A percentile compares a stretch with the other conserved stretches of the same genome.
Evolutionary conservation across 345 rosid genomes (phyloP).

Genomic region (Carallia pectinifolia): DNA sequence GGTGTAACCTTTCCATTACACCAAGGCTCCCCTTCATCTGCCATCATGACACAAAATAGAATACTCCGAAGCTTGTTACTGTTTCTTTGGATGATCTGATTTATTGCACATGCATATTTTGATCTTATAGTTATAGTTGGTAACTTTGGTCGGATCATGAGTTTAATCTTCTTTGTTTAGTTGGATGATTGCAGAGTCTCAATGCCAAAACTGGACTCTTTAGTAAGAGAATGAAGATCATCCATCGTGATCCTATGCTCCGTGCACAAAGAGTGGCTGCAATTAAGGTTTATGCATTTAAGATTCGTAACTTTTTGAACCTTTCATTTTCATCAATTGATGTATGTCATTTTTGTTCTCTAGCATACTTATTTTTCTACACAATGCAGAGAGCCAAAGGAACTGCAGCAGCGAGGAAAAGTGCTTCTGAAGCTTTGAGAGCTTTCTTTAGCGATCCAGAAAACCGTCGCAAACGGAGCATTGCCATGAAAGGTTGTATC

Average conservation of each 20-base stretch:
- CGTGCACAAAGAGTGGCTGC: constrained; percentile 91
- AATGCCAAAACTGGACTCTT: constrained; percentile 94
- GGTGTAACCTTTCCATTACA: too few species aligned
- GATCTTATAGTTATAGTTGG: neutral
- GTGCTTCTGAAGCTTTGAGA: constrained; percentile 68
- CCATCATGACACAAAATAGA: neutral
- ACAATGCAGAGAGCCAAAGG: constrained; percentile 76
- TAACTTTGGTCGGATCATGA: constrained; percentile 13
- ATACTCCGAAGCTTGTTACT: neutral
- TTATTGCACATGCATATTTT: neutral
- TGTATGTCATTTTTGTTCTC: neutral
- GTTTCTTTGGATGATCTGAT: constrained; percentile 4
- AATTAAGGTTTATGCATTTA: constrained; percentile 56
- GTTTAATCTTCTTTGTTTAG: constrained; percentile 47
- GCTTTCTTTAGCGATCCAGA: constrained; percentile 76
- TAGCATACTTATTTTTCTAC: neutral
- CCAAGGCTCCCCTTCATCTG: neutral
- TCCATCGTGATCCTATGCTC: constrained; percentile 78
- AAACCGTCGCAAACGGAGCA: constrained; percentile 76
- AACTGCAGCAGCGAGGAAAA: constrained; percentile 81
- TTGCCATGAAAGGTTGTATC: constrained; percentile 79
- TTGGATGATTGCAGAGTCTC: constrained; percentile 67
- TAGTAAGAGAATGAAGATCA: constrained; percentile 86
- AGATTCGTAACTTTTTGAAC: neutral
- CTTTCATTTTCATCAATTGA: too few species aligned